Conservation (phyloP, 2,329 filamentous ascomycete genomes). For the Aspergillus flavus region DNA sequence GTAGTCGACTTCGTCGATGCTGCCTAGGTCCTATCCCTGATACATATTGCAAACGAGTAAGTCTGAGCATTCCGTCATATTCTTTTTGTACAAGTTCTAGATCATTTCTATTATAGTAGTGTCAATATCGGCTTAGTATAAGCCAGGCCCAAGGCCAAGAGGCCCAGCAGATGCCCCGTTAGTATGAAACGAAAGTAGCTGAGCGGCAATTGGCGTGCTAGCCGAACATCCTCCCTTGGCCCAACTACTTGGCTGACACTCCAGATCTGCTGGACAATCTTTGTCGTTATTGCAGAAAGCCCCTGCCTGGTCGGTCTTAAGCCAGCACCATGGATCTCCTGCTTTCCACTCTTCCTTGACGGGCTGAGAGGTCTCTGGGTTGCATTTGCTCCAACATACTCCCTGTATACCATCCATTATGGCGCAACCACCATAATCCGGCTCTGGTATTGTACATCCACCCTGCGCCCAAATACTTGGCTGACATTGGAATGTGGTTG, state of each 20-base stretch:
- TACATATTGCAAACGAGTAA: too few relatives aligned
- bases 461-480: not conserved
- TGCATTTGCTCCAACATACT: not conserved
- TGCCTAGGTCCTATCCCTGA: too few relatives aligned
- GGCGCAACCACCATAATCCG: too few relatives aligned
- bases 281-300: constrained; percentile 1
- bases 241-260: constrained; percentile 9
- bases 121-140: not conserved
- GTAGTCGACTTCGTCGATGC: too few relatives aligned
- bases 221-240: not conserved
- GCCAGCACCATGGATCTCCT: constrained; percentile 10
- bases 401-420: too few relatives aligned
- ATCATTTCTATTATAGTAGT: not conserved
- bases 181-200: not conserved
- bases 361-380: not conserved
- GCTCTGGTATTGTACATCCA: not conserved
- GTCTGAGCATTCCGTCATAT: too few relatives aligned
- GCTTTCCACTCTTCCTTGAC: not conserved
- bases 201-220: not conserved
- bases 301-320: constrained; percentile 1
- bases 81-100: not conserved
- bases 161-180: not conserved
- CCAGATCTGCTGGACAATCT: not conserved
- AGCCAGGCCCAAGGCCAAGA: not conserved
- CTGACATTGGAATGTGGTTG: constrained; percentile 3